Evolutionary conservation across 225 moss, liverwort and hornwort species (phyloP), one percentile per base, ranked within the genome.

Genomic region (Lunularia cruciata): DNA sequence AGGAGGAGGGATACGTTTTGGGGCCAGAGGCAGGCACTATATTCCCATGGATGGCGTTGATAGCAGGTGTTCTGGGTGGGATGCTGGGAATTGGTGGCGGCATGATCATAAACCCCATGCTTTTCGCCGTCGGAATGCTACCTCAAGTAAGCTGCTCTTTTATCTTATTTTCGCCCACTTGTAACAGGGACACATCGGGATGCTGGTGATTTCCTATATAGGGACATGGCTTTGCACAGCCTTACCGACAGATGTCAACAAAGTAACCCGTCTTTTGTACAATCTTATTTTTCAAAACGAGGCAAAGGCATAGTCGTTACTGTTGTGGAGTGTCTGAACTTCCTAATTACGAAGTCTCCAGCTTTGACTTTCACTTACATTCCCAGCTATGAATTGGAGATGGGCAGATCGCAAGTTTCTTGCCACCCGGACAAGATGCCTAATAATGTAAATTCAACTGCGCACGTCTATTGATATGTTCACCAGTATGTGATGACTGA

Each of bases 71-170:
- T 54, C 62, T 87, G 57, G 92, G 92, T 2, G 89, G 92, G 53
- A 75, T 89, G 87, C 55, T 92, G 46, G 92, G 92, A 33, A 84
- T 92, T 61, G 92, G 92, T 46, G 89, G 92, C 16, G 92, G 89
- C 66, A 92, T 87, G 92, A 86, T 92, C 31, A 77, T 92, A 60
- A 92, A 84, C 54, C 92, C 89, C 3, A 43, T 89, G 15, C 87
- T 92, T 52, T 78, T 86, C 18, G 74, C 82, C 39, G 73, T 92
- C 27, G 89, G 92, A 54, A 84, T 92, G 86, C 74, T 81, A 32
- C 92, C 92, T 60, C 81, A 81, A 84, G 89, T 92, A 28, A 57
- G 86, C 55, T 67, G 27, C 54, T n/a, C n/a, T n/a, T n/a, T n/a
- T n/a, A n/a, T n/a, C n/a, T n/a, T n/a, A n/a, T n/a, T n/a, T n/a